Percentiles rank a stretch among this genome's conserved stretches.
Conservation (phyloP, 495 filamentous ascomycete species). For the Aspergillus indologenus region DNA sequence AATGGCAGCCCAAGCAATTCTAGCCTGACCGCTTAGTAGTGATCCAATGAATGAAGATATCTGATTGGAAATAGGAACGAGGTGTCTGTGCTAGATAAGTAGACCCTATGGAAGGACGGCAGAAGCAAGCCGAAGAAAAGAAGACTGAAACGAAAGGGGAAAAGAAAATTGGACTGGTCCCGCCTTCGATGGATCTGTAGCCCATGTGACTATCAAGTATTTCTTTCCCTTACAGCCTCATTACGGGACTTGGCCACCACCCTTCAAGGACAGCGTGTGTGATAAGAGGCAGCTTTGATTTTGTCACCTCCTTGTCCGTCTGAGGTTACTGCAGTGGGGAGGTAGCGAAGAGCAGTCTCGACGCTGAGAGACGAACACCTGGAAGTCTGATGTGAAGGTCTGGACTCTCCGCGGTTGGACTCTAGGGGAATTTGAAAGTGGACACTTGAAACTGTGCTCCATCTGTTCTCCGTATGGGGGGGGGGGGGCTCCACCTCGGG, state of each 20-base stretch:
- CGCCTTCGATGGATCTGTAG: not conserved
- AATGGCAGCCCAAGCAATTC: conserved; percentile 1
- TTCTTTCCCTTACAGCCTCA: not conserved
- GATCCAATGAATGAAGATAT: not conserved
- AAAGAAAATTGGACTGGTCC: not conserved
- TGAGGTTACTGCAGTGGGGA: too few species aligned
- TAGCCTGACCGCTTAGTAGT: conserved; percentile 11
- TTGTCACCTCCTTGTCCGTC: not conserved
- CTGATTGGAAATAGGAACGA: not conserved
- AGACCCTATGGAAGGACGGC: not conserved
- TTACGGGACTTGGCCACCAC: not conserved
- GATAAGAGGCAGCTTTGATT: not conserved
- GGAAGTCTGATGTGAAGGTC: not conserved
- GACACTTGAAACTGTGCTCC: not conserved
- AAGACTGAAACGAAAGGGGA: not conserved
- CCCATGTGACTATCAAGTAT: conserved; percentile 6
- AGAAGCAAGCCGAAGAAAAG: not conserved
- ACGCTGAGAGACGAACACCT: not conserved
- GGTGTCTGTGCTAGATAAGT: not conserved
- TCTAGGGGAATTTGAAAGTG: not conserved
- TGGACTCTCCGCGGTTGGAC: not conserved
- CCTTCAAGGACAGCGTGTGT: not conserved
- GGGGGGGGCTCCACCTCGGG: not conserved
- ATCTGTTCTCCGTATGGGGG: not conserved
- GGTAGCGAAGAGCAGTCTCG: not conserved